Evolutionary conservation across 306 rosid species (phyloP), one percentile per base, ranked within the genome.

Genomic region (Geum urbanum): DNA sequence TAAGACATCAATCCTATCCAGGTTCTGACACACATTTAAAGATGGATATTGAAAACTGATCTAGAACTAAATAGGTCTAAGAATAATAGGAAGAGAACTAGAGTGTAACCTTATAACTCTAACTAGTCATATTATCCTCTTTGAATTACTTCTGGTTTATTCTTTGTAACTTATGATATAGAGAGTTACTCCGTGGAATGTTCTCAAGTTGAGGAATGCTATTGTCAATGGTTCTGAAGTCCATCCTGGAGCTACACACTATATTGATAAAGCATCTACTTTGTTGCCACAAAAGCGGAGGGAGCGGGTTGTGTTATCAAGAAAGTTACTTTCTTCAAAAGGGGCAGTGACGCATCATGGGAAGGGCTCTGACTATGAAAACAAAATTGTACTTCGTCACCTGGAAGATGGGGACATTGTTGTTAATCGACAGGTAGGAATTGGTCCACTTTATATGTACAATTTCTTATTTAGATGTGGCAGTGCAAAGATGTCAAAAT

Each of bases 111-210:
- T 56, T 27, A 24, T 56, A n/a, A 16, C 3, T 1, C 2, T 55
- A 55, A n/a, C 11, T 49, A 49, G 49, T 54, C 56, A 20, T 24
- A 50, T 44, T 63, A 8, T 7, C 51, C 44, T 62, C 4, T 18
- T 49, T 24, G 41, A 0, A 53, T 8, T 66, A 22, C 12, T 24
- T 66, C n/a, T 22, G 2, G 10, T 56, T 81, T 45, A n/a, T 72
- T 69, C 69, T 80, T 72, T 41, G 6, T 50, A n/a, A 49, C 54
- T 70, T 37, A 53, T 67, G 68, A 60, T 85, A 74, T 82, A 92
- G 98, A 86, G 96, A 79, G 97, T 90, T 72, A 90, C 97, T 51
- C 90, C 92, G 13, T 90, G 96, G 97, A 92, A 92, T 83, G 94
- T 79, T 56, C 78, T 11, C 20, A 80, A 82, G 77, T 76, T 92